Evolutionary conservation across 2,329 filamentous ascomycete species (phyloP).

Genomic region (Ascosphaera aggregata): DNA sequence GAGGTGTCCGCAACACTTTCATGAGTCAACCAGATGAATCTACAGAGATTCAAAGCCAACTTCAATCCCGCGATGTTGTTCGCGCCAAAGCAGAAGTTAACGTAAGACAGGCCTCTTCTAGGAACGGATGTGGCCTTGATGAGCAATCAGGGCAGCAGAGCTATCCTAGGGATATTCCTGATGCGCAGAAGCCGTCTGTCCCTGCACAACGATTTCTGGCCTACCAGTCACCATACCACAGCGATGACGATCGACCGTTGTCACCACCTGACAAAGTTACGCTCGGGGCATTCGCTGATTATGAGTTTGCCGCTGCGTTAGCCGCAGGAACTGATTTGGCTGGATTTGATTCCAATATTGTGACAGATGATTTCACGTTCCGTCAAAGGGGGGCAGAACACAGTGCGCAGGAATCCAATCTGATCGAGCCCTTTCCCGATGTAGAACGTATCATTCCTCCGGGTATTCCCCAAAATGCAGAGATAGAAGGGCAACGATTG

Average conservation of each 20-base stretch:
- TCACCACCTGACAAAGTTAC: neutral
- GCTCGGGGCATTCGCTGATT: neutral
- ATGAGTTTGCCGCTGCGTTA: slow-evolving; percentile 40
- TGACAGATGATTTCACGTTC: slow-evolving; percentile 42
- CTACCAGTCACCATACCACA: neutral
- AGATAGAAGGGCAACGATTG: neutral
- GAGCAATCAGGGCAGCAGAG: too few species aligned
- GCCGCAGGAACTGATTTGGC: slow-evolving; percentile 45
- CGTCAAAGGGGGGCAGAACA: slow-evolving; percentile 25
- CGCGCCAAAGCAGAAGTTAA: too few species aligned
- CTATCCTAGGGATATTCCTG: too few species aligned
- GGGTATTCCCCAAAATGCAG: neutral
- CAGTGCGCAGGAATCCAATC: neutral
- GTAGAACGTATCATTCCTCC: slow-evolving; percentile 2
- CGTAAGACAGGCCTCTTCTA: too few species aligned
- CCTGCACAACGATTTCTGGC: too few species aligned
- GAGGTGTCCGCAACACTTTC: too few species aligned
- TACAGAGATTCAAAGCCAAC: too few species aligned
- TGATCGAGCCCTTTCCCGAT: slow-evolving; percentile 4
- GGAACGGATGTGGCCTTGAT: too few species aligned
- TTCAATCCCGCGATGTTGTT: too few species aligned
- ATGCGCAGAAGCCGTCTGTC: too few species aligned
- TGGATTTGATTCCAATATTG: slow-evolving; percentile 47
- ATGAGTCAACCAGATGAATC: too few species aligned
- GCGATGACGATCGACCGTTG: neutral